phyloP scores from a whole-genome alignment of 129 eudicot species.

The Lactuca sativa region DNA sequence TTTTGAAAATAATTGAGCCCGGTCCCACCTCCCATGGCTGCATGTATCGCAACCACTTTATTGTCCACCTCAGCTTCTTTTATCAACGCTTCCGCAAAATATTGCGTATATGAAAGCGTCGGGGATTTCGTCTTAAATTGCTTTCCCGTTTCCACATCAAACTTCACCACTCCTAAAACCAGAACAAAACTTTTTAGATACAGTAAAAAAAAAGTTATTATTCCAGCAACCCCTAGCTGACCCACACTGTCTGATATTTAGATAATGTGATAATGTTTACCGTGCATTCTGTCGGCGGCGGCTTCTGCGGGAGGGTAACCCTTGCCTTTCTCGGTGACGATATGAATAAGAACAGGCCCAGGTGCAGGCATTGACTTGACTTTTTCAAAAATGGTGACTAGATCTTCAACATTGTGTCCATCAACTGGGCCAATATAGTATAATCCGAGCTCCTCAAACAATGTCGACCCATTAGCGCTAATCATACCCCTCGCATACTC shows the following conservation, averaged over 20 bases:
- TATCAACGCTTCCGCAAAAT: conserved; percentile 74
- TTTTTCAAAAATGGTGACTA: conserved; percentile 57
- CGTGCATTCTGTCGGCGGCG: conserved; percentile 80
- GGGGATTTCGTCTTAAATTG: conserved; percentile 62
- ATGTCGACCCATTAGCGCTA: conserved; percentile 63
- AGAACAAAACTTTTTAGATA: neutral
- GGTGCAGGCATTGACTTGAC: conserved; percentile 73
- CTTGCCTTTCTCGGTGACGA: conserved; percentile 83
- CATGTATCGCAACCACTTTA: conserved; percentile 75
- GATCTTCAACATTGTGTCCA: conserved; percentile 67
- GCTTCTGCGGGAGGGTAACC: conserved; percentile 87
- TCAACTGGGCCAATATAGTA: conserved; percentile 84
- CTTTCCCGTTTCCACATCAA: conserved; percentile 68
- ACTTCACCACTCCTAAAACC: conserved; percentile 74
- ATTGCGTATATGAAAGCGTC: conserved; percentile 75
- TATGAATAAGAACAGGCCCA: conserved; percentile 80
- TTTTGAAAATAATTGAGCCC: conserved; percentile 84
- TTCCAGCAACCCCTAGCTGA: neutral
- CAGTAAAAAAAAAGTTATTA: neutral
- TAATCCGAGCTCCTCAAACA: conserved; percentile 74
- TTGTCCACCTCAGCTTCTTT: conserved; percentile 75
- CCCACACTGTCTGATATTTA: neutral
- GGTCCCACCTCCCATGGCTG: conserved; percentile 97
- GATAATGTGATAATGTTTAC: conserved; percentile 19
- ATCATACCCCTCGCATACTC: conserved; percentile 84